Conservation (phyloP, 75 land plant species). For the Ceratopteris richardii region DNA sequence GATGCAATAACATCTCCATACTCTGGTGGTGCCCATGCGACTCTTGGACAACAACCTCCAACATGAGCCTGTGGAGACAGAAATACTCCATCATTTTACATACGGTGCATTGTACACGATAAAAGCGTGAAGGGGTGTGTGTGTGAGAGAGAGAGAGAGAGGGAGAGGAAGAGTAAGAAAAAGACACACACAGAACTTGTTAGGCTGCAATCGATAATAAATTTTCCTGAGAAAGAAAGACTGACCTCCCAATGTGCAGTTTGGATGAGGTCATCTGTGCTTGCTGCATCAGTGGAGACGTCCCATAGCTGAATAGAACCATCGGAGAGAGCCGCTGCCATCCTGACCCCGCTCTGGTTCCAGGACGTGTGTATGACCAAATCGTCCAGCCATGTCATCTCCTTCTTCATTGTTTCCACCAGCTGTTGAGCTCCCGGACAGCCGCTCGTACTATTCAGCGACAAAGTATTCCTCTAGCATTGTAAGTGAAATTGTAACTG, state of each 20-base stretch:
- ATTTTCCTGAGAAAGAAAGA: too few relatives aligned
- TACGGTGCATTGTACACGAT: background rate
- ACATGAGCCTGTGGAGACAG: slow-evolving; percentile 27
- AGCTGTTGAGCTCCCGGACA: too few relatives aligned
- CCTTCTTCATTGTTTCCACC: too few relatives aligned
- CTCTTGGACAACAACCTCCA: slow-evolving; percentile 36
- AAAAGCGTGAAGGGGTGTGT: too few relatives aligned
- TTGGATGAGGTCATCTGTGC: background rate
- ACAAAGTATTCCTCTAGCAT: too few relatives aligned
- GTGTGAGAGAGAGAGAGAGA: too few relatives aligned
- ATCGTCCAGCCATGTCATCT: too few relatives aligned
- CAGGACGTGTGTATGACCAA: slow-evolving; percentile 8
- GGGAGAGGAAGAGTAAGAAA: too few relatives aligned
- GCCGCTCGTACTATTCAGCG: too few relatives aligned
- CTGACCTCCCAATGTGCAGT: slow-evolving; percentile 15
- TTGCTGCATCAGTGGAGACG: background rate
- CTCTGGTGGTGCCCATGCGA: slow-evolving; percentile 82
- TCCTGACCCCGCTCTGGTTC: slow-evolving; percentile 14
- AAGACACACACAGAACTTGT: too few relatives aligned
- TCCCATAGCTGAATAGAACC: slow-evolving; percentile 16
- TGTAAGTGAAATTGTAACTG: too few relatives aligned
- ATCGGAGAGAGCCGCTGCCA: slow-evolving; percentile 13
- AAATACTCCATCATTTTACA: background rate
- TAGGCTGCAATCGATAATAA: too few relatives aligned
- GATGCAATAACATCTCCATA: slow-evolving; percentile 79